Base-by-base conservation (phyloP, 2,329 filamentous ascomycete genomes). In the Seiridium unicorne region DNA sequence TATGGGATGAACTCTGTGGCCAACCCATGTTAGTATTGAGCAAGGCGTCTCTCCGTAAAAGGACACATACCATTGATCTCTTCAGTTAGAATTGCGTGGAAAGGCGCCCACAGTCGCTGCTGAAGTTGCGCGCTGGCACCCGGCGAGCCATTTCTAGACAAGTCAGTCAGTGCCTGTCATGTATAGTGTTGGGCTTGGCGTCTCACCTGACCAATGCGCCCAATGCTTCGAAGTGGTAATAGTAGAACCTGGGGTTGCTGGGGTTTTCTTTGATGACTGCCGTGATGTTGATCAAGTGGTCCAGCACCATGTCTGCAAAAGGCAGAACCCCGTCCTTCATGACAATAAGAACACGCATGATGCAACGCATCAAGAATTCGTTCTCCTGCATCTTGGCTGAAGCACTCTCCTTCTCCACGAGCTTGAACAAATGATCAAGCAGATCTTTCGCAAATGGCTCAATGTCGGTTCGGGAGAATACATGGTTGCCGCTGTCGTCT, bases 321-420 rank as follows among this genome's bases (percentile, higher is more conserved):
- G 88, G 83, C 2, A 88, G 77, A 11, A 94, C 86, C 35, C 88
- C 90, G 53, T 97, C 93, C 72, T 90, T 91, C 74, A 98, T 90
- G 64, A 98, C 93, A 65, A 99, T 93, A 62, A 99, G 81, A 10
- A 99, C 94, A 68, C 95, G 87, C 95, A 99, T 99, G 60, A 97
- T 92, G 70, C 95, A 99, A 69, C 93, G 91, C 93, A 99, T 98
- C 70, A 99, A 76, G 74, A 98, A 99, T 73, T 99, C 95, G 72
- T 99, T 99, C 76, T 99, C 95, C 72, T 99, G 95, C 63, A 99
- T 88, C 81, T 98, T 99, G 65, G 94, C 87, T 1, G 96, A 90
- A 9, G 90, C 89, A 3, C 84, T 82, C 68, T 97, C 90, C 72
- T 90, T 92, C 72, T 96, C 91, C 65, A 99, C 92, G 57, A 99